Base-by-base conservation (phyloP, 2,329 filamentous ascomycete species). In the Claviceps arundinis region DNA sequence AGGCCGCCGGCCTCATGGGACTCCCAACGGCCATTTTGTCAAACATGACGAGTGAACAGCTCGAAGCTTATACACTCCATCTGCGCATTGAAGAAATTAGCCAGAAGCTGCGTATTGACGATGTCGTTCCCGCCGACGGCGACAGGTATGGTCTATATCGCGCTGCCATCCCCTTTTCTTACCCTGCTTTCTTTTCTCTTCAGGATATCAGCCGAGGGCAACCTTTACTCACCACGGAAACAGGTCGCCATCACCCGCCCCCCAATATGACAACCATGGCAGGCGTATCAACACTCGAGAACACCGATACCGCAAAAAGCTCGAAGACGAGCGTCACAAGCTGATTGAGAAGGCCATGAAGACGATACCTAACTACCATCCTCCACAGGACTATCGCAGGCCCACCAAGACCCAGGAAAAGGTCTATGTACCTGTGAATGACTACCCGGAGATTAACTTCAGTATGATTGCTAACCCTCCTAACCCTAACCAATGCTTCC, bases 401-500 rank as follows among this genome's bases (percentile, higher is more conserved):
- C 93, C 93, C 57, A 97, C 91, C 70, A 98, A 98, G 86, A 98
- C 93, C 68, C 93, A 98, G 74, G 93, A 98, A 80, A 98, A 98
- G 80, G 94, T 98, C 86, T 98, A 98, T 70, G 93, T 98, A 71
- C 93, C 93, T 70, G 93, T 98, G 76, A 98, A 98, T 82, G 93
- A 98, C 73, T 98, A 98, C 72, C 93, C 93, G 79, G 93, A 98
- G 73, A 97, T 98, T 84, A 98, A 98, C 85, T 98, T 98, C 89
- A 98, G 93, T 98, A 96, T 91, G 91, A 91, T 93, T 90, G 85
- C 90, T 95, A 95, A 95, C 89, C 89, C 89, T 82, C 59, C 59
- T 84, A 85, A 87, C 82, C 76, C 82, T 86, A 84, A 86, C 74
- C 71, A 74, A 68, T 73, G 61, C 66, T 64, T 59, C 59, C 63